Base-by-base conservation (phyloP, 2,329 filamentous ascomycete species). In the Pyricularia pennisetigena region DNA sequence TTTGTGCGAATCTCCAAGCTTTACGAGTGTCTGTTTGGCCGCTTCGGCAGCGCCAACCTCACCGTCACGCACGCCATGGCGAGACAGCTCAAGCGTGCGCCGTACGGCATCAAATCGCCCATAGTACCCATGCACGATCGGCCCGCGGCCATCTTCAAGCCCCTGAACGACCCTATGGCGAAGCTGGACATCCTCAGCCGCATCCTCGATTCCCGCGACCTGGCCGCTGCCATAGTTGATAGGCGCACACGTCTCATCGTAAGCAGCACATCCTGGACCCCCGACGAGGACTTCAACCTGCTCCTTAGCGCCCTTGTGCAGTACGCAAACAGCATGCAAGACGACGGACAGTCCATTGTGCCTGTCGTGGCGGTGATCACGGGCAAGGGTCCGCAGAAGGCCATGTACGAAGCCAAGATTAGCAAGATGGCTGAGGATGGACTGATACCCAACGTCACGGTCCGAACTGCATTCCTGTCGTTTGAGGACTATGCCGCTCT, bases 201-300 rank as follows among this genome's bases (percentile, higher is more conserved):
- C 2, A 80, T 97, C 8, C 82, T 88, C 1, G 88, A 90, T 73
- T 91, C 91, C 0, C 80, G 82, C 12, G 78, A 83, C 10, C 79
- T 90, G 65, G 87, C 87, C 0, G 76, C 84, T 8, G 81, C 85
- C 67, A 86, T 94, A 35, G 75, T 86, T 26, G 79, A 82, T 20
- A 85, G 86, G 5, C 81, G 81, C 9, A 85, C 86, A 68, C 88
- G 85, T 32, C 83, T 99, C 2, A 79, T 99, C 8, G 92, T 98
- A 54, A 97, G 92, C 79, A 95, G 93, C 69, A 99, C 95, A 0
- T 97, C 94, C 12, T 99, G 95, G 95, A 99, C 95, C 0, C 87
- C 93, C 0, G 95, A 99, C 74, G 95, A 99, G 77, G 94, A 99
- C 78, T 98, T 99, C 76, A 89, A 88, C 0, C 79, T 99, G 4